These are phyloP conservation scores for Usnea hakonensis DNA, from an alignment of 495 filamentous ascomycete genomes.

Conservation along the genomic window DNA sequence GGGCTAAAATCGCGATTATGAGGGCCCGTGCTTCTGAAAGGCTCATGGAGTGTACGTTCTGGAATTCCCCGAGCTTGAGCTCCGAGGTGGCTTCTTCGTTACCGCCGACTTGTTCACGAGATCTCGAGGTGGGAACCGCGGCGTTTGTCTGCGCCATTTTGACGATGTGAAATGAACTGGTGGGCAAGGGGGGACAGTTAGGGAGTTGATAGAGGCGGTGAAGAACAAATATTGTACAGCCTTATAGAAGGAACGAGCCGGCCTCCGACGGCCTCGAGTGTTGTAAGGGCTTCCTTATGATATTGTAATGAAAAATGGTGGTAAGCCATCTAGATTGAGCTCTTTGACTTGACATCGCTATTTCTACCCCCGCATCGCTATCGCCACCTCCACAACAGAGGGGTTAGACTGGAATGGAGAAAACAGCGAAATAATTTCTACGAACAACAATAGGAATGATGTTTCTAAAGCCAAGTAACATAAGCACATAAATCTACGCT, in stretches of 20 bases:
- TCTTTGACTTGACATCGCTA: neutral
- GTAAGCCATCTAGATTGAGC: neutral
- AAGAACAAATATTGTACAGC: neutral
- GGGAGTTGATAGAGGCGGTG: neutral
- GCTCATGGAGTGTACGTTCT: conserved; percentile 77
- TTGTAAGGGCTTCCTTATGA: neutral
- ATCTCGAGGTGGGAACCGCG: conserved; percentile 54
- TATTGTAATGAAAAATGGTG: neutral
- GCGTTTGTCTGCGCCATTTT: conserved; percentile 5
- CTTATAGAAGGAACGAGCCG: neutral
- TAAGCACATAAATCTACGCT: too few species aligned
- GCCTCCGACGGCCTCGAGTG: neutral
- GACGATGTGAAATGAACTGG: neutral
- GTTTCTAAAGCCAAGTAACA: too few species aligned
- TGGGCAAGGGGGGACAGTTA: neutral
- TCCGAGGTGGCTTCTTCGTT: conserved; percentile 81
- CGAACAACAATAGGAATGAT: too few species aligned
- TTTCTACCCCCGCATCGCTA: neutral
- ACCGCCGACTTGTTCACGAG: conserved; percentile 63
- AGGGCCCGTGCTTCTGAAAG: conserved; percentile 86
- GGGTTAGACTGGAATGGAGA: neutral
- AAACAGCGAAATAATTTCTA: too few species aligned
- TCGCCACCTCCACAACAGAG: neutral
- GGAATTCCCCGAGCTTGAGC: conserved; percentile 85
- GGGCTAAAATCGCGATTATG: conserved; percentile 76